phyloP scores from a whole-genome alignment of 139 green algal species.

The Desmodesmus armatus region DNA sequence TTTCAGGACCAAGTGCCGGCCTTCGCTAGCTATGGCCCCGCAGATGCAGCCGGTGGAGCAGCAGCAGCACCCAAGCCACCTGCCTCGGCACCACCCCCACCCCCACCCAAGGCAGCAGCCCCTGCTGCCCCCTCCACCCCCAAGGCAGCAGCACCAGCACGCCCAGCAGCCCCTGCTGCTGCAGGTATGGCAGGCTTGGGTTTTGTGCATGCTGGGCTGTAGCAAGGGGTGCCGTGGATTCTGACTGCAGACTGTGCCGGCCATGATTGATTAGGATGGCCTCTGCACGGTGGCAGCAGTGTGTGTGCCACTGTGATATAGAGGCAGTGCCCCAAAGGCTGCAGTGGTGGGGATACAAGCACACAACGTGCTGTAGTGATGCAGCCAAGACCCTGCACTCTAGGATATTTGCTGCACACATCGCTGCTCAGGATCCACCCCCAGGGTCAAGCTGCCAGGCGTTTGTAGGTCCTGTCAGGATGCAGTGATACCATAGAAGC shows the following conservation, averaged over 20 bases:
- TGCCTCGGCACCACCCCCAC: slow-evolving; percentile 33
- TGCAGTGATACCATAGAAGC: not conserved
- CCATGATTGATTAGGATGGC: no score
- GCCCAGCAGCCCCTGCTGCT: not conserved
- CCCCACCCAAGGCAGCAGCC: slow-evolving; percentile 18
- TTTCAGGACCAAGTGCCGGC: slow-evolving; percentile 65
- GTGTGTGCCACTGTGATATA: no score
- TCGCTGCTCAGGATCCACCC: no score
- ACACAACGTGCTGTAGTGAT: no score
- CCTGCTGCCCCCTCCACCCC: not conserved
- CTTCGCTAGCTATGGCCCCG: slow-evolving; percentile 76
- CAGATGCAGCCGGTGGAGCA: slow-evolving; percentile 56
- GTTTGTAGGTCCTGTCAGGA: no score
- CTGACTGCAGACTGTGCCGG: no score
- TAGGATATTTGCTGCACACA: no score
- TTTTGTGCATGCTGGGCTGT: not conserved
- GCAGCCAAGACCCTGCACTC: no score
- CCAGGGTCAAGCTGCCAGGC: no score
- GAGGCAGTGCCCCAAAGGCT: no score
- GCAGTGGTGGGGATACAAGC: no score
- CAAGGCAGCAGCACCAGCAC: not conserved
- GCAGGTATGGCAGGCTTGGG: not conserved
- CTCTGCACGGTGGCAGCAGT: no score
- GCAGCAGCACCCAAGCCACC: slow-evolving; percentile 34
- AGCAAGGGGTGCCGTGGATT: not conserved